Conservation (phyloP, 73 alveolate species). For the Symbiodinium natans region DNA sequence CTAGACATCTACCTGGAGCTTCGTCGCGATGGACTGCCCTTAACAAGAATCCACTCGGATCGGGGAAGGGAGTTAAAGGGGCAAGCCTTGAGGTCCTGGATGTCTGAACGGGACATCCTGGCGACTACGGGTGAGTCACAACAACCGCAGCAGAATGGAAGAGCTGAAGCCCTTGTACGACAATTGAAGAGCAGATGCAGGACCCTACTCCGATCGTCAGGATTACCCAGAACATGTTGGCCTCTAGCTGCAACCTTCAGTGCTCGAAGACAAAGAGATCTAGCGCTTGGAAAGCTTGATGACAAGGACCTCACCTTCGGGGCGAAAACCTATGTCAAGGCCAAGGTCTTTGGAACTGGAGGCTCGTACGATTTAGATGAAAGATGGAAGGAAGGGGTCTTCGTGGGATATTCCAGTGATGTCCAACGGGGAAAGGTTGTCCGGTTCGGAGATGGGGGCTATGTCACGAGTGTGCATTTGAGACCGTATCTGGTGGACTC, state of each 20-base stretch:
- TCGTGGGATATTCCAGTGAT: background rate
- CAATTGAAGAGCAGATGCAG: background rate
- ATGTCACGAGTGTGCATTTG: background rate
- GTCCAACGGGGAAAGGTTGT: background rate
- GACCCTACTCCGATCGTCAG: background rate
- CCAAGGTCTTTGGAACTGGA: background rate
- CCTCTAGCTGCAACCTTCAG: background rate
- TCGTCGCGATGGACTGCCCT: background rate
- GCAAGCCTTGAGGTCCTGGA: background rate
- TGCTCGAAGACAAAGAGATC: background rate
- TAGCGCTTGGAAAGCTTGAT: background rate
- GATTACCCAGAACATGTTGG: background rate
- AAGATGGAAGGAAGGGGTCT: background rate
- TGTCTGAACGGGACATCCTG: background rate
- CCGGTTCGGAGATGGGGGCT: background rate
- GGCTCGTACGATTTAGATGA: background rate
- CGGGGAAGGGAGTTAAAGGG: background rate
- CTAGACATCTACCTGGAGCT: background rate
- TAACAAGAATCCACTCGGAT: background rate
- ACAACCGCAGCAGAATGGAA: background rate
- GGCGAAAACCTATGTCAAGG: background rate
- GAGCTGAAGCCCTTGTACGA: background rate
- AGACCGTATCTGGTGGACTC: background rate
- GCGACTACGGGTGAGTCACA: background rate
- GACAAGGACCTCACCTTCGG: background rate